Evolutionary conservation across 73 alveolate genomes (phyloP).

Genomic region (Halteria grandinella): DNA sequence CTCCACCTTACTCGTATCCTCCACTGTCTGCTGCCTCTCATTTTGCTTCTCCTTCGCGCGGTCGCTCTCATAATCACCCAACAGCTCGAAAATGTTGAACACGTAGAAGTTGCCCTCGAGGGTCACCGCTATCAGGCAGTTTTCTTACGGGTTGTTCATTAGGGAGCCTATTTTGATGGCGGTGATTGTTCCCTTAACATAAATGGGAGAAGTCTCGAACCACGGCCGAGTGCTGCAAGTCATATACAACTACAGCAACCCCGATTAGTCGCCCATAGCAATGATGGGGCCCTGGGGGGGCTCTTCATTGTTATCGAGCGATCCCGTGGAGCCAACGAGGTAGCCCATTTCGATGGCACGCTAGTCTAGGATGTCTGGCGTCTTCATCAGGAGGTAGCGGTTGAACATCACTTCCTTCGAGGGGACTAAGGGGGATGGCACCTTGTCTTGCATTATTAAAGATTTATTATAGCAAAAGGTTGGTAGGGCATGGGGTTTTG

Average conservation of each 20-base stretch:
- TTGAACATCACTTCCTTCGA: constrained; percentile 32
- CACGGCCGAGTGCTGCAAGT: too few species aligned
- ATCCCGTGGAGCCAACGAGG: too few species aligned
- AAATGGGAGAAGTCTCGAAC: too few species aligned
- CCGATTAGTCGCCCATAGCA: too few species aligned
- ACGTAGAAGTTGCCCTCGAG: constrained; percentile 39
- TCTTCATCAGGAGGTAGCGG: constrained; percentile 2
- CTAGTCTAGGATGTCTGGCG: constrained; percentile 43
- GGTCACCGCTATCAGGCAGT: constrained; percentile 37
- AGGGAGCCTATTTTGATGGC: not conserved
- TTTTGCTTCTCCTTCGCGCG: constrained; percentile 11
- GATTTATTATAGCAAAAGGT: not conserved
- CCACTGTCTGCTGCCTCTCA: not conserved
- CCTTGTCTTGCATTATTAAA: not conserved
- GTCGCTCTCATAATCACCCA: constrained; percentile 17
- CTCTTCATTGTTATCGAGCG: too few species aligned
- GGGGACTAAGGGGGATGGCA: too few species aligned
- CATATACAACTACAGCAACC: too few species aligned
- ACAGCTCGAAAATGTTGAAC: constrained; percentile 20
- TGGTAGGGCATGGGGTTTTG: not conserved
- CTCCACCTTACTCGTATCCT: constrained; percentile 33
- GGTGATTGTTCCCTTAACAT: not conserved
- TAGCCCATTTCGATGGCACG: too few species aligned
- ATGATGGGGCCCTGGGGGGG: too few species aligned
- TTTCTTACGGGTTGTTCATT: not conserved